A percentile compares a stretch with the other conserved stretches of the same genome.
These are phyloP conservation scores for Mortierella polycephala DNA, from an alignment of 371 early-diverging fungal species.

Conservation along the genomic window DNA sequence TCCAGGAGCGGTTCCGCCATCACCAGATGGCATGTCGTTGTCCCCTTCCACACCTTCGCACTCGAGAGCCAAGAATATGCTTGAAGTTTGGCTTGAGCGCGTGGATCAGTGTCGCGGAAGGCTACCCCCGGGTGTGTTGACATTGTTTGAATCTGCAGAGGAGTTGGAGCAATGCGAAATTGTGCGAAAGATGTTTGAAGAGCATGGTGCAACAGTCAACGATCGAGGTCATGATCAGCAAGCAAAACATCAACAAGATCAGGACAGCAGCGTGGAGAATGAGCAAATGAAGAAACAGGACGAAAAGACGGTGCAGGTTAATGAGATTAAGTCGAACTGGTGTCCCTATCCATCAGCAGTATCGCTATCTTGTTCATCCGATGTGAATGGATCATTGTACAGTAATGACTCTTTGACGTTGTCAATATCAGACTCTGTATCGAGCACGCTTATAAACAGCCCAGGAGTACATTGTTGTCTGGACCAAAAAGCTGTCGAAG, in stretches of 20 bases:
- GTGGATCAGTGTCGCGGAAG: constrained; percentile 20
- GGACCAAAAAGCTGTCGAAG: too few relatives aligned
- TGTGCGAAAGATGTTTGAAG: constrained; percentile 30
- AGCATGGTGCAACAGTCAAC: not conserved
- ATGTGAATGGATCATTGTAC: too few relatives aligned
- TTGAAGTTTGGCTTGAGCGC: constrained; percentile 43
- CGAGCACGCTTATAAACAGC: too few relatives aligned
- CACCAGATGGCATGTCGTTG: not conserved
- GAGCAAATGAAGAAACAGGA: not conserved
- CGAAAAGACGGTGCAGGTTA: too few relatives aligned
- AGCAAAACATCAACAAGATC: not conserved
- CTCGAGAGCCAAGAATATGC: constrained; percentile 16
- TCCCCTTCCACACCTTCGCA: constrained; percentile 2
- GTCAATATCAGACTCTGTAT: too few relatives aligned
- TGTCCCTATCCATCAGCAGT: too few relatives aligned
- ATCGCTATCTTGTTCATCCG: too few relatives aligned
- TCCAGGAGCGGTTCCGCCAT: not conserved
- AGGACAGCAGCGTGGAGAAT: not conserved
- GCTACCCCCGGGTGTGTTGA: constrained; percentile 31
- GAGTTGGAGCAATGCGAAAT: constrained; percentile 20
- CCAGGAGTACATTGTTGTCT: too few relatives aligned
- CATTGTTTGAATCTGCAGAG: constrained; percentile 35
- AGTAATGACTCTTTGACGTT: too few relatives aligned
- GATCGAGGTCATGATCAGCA: not conserved
- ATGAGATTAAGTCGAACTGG: too few relatives aligned